Evolutionary conservation across 2,329 filamentous ascomycete species (phyloP).

Genomic region (Huntiella omanensis): DNA sequence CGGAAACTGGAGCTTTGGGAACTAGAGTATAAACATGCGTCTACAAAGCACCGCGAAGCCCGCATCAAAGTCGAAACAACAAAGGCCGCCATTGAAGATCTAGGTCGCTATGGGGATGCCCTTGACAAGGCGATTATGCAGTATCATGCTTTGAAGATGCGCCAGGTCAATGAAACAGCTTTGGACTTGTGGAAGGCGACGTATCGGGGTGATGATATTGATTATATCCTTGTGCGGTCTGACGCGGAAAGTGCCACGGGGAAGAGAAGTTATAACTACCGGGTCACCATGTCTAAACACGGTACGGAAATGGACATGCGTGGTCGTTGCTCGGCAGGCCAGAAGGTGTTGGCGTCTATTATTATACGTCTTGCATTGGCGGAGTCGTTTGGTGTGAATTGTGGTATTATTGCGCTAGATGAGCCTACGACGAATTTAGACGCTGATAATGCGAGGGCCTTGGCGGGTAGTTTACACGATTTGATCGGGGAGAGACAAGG

Average conservation of each 20-base stretch:
- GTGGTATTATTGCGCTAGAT: constrained; percentile 88
- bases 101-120: constrained; percentile 63
- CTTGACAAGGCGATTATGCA: constrained; percentile 96
- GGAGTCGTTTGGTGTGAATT: constrained; percentile 91
- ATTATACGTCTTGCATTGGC: constrained; percentile 92
- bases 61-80: constrained; percentile 84
- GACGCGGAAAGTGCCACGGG: constrained; percentile 59
- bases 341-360: constrained; percentile 91
- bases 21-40: constrained; percentile 70
- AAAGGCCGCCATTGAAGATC: constrained; percentile 79
- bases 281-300: constrained; percentile 93
- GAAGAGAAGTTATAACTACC: constrained; percentile 86
- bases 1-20: constrained; percentile 64
- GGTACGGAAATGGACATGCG: constrained; percentile 99
- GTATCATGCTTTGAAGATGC: constrained; percentile 93
- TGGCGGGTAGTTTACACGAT: constrained; percentile 66
- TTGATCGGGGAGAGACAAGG: constrained; percentile 71
- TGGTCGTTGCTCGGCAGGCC: constrained; percentile 85
- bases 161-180: constrained; percentile 88
- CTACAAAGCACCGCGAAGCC: constrained; percentile 61
- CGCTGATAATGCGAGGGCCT: constrained; percentile 76
- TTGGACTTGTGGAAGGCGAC: constrained; percentile 94
- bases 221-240: constrained; percentile 86
- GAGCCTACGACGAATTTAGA: constrained; percentile 97
- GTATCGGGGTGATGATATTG: constrained; percentile 92